These are phyloP conservation scores for Cyclotella cryptica DNA, from an alignment of 108 stramenopile species.

Conservation along the genomic window DNA sequence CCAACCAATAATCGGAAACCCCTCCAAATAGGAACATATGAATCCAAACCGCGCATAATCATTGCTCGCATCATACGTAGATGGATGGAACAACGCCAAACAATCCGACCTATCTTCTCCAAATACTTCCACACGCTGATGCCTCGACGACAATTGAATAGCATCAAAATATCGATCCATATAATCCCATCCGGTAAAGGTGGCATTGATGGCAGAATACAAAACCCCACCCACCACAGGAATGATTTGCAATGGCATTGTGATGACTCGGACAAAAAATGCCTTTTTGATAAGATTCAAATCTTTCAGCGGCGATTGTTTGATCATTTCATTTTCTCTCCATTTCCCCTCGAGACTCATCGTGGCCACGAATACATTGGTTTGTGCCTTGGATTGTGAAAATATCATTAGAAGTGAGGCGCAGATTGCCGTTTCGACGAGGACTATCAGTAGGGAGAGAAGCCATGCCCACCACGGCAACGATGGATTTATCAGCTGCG, in stretches of 20 bases:
- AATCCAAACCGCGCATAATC: slow-evolving; percentile 51
- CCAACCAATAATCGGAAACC: slow-evolving; percentile 22
- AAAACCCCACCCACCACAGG: slow-evolving; percentile 6
- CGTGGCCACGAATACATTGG: slow-evolving; percentile 33
- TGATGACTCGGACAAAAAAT: slow-evolving; percentile 27
- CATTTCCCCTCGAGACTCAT: slow-evolving; percentile 48
- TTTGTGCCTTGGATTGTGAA: slow-evolving; percentile 48
- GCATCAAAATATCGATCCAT: slow-evolving; percentile 39
- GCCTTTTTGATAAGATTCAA: slow-evolving; percentile 42
- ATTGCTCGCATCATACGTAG: slow-evolving; percentile 45
- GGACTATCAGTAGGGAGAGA: slow-evolving; percentile 32
- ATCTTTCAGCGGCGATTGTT: slow-evolving; percentile 42
- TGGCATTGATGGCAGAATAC: slow-evolving; percentile 50
- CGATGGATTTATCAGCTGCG: slow-evolving; percentile 21
- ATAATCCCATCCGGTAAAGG: slow-evolving; percentile 39
- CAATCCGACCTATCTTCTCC: slow-evolving; percentile 32
- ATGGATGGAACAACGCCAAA: slow-evolving; percentile 23
- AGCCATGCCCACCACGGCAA: slow-evolving; percentile 52
- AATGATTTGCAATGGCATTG: slow-evolving; percentile 17
- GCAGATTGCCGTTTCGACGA: slow-evolving; percentile 36
- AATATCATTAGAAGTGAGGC: slow-evolving; percentile 29
- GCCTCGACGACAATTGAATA: neutral
- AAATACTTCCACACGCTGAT: slow-evolving; percentile 26
- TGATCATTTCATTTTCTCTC: slow-evolving; percentile 41
- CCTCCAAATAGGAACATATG: slow-evolving; percentile 38